These are phyloP conservation scores for Iris pallida DNA, from an alignment of 116 monocot species.

Conservation along the genomic window DNA sequence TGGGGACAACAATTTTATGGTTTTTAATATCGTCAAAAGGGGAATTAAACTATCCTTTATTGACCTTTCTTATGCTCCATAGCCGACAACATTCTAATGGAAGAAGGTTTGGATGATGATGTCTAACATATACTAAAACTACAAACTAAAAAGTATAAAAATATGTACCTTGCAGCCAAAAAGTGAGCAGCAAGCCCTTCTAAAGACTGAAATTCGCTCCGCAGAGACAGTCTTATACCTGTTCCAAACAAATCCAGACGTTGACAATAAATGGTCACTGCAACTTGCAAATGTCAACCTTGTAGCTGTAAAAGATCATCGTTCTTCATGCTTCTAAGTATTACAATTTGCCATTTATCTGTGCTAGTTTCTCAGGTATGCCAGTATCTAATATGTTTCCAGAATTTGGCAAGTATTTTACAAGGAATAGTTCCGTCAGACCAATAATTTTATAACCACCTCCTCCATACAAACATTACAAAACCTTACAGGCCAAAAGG, in stretches of 20 bases:
- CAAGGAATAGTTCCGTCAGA: neutral
- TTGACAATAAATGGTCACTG: too few relatives aligned
- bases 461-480: neutral
- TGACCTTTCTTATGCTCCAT: too few relatives aligned
- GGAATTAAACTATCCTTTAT: too few relatives aligned
- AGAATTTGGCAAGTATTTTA: conserved; percentile 33
- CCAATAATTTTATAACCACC: neutral
- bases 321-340: conserved; percentile 93
- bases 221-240: conserved; percentile 98
- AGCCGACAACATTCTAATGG: too few relatives aligned
- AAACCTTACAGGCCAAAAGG: neutral
- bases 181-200: conserved; percentile 93
- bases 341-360: conserved; percentile 94
- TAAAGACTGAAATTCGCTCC: conserved; percentile 92
- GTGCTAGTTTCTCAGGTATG: conserved; percentile 80
- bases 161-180: conserved; percentile 89
- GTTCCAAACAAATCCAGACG: conserved; percentile 7
- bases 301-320: conserved; percentile 21
- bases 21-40: too few relatives aligned
- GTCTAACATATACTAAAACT: neutral
- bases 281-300: too few relatives aligned
- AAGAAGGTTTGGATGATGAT: too few relatives aligned
- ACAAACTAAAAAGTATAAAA: neutral
- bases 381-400: conserved; percentile 55
- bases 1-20: too few relatives aligned